A percentile compares a stretch with the other conserved stretches of the same genome.
These are phyloP conservation scores for Buxus sempervirens DNA, from an alignment of 164 flowering plant genomes.

Conservation along the genomic window DNA sequence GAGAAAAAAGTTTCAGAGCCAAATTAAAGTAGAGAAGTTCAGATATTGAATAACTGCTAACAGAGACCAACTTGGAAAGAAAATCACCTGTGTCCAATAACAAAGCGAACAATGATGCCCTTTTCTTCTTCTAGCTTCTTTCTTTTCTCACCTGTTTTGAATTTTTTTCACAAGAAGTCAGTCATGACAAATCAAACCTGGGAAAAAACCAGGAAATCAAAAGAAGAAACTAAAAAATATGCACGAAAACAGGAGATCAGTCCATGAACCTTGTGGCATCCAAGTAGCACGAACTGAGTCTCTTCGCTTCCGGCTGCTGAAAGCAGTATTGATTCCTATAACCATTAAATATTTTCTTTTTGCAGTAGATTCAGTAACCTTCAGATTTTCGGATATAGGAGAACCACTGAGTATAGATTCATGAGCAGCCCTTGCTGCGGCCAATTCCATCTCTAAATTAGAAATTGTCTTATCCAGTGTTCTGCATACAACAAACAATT, in stretches of 20 bases:
- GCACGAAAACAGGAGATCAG: background rate
- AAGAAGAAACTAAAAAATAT: conserved; percentile 3
- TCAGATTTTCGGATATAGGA: conserved; percentile 30
- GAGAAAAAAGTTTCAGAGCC: background rate
- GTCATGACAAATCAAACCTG: background rate
- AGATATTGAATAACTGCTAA: background rate
- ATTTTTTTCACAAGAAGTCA: conserved; percentile 3
- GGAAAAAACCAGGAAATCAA: background rate
- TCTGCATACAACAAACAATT: conserved; percentile 33
- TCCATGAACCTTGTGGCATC: conserved; percentile 74
- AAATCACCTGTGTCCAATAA: conserved; percentile 77
- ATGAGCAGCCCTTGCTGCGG: conserved; percentile 52
- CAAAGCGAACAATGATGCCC: conserved; percentile 80
- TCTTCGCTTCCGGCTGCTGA: conserved; percentile 49
- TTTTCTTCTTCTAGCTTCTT: conserved; percentile 77
- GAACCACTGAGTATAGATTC: conserved; percentile 39
- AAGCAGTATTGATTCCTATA: conserved; percentile 49
- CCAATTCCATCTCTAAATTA: conserved; percentile 54
- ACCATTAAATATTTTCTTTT: conserved; percentile 71
- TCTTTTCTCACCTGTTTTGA: conserved; percentile 54
- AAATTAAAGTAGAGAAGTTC: background rate
- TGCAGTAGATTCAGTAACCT: conserved; percentile 20
- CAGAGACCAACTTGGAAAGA: background rate
- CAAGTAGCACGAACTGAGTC: conserved; percentile 83
- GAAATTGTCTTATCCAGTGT: conserved; percentile 52